Evolutionary conservation across 345 rosid species (phyloP).

Genomic region (Rhodamnia rubescens): DNA sequence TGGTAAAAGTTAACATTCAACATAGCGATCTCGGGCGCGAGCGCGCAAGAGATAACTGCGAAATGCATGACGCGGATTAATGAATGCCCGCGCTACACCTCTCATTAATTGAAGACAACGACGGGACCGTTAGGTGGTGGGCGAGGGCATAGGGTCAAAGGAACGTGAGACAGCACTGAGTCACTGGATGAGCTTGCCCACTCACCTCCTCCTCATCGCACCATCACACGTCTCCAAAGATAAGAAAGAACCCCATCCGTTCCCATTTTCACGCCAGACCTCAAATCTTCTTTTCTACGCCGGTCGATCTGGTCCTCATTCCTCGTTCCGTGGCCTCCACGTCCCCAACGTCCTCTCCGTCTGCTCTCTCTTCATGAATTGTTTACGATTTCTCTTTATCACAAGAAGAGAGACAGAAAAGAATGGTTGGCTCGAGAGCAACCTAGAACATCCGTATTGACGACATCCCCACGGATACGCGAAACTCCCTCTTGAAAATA

Average conservation of each 20-base stretch:
- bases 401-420: neutral
- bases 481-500: neutral
- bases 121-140: neutral
- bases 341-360: neutral
- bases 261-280: neutral
- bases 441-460: neutral
- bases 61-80: too few relatives aligned
- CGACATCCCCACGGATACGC: neutral
- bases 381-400: neutral
- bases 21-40: too few relatives aligned
- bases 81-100: too few relatives aligned
- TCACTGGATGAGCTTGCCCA: neutral
- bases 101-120: too few relatives aligned
- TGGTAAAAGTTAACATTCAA: neutral
- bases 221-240: neutral
- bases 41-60: too few relatives aligned
- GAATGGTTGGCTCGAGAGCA: neutral
- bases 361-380: neutral
- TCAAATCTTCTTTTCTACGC: neutral
- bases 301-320: neutral
- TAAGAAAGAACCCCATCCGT: neutral
- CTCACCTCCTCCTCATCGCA: neutral
- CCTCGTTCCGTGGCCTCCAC: neutral
- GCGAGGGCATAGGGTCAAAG: neutral
- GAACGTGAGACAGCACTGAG: neutral